Conservation (phyloP, 2,329 filamentous ascomycete species). For the Colletotrichum chlorophyti region DNA sequence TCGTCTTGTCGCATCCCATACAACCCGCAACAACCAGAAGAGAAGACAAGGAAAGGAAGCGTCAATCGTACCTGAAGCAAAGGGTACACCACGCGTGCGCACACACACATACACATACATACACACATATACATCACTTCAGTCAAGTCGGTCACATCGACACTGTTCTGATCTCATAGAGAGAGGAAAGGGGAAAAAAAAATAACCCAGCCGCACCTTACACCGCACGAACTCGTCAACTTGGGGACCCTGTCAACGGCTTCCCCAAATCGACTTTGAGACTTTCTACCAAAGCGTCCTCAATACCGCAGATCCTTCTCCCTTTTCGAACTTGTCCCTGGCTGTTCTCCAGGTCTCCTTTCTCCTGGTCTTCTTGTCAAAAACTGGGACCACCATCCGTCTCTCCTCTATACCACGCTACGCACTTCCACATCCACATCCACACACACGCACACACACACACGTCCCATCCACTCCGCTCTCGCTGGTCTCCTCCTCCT, state of each 20-base stretch:
- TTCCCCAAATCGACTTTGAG: conserved; percentile 26
- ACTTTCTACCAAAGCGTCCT: conserved; percentile 24
- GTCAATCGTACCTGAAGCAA: not conserved
- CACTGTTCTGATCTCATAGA: not conserved
- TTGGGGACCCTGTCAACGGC: conserved; percentile 22
- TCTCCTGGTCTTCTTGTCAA: conserved; percentile 25
- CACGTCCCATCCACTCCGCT: conserved; percentile 24
- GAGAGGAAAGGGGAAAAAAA: not conserved
- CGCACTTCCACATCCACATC: conserved; percentile 22
- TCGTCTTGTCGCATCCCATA: conserved; percentile 8
- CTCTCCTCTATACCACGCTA: conserved; percentile 13
- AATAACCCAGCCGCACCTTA: conserved; percentile 6
- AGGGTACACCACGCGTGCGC: not conserved
- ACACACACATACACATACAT: not conserved
- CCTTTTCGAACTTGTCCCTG: conserved; percentile 22
- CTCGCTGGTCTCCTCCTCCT: conserved; percentile 32
- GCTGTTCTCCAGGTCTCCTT: conserved; percentile 27
- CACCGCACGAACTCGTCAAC: conserved; percentile 13
- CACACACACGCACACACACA: too few relatives aligned
- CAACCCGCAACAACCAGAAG: too few relatives aligned
- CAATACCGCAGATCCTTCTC: conserved; percentile 23
- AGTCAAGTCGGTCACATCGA: not conserved
- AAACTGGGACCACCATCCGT: conserved; percentile 27
- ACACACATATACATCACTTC: not conserved
- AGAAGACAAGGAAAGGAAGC: not conserved